Percentiles rank a stretch among this genome's conserved stretches.
Evolutionary conservation across 2,329 filamentous ascomycete species (phyloP).

Genomic region (Plectosphaerella plurivora): DNA sequence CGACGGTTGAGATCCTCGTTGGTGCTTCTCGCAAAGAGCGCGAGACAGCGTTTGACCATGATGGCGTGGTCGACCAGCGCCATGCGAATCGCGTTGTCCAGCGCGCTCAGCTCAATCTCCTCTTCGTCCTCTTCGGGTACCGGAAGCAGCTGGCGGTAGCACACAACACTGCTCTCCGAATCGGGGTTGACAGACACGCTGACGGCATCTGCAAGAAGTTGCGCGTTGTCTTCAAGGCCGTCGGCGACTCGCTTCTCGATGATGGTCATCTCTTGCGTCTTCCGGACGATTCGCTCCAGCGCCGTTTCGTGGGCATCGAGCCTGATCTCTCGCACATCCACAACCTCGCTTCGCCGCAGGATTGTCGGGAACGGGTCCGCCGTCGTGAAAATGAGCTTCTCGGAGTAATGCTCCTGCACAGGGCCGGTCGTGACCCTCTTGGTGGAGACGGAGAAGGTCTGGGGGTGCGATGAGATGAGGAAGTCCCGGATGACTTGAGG

Average conservation of each 20-base stretch:
- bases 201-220: constrained; percentile 69
- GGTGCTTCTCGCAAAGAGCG: constrained; percentile 60
- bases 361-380: constrained; percentile 89
- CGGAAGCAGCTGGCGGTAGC: constrained; percentile 72
- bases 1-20: constrained; percentile 53
- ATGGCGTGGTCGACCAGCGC: constrained; percentile 86
- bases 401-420: constrained; percentile 69
- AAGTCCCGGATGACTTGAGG: constrained; percentile 83
- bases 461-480: constrained; percentile 72
- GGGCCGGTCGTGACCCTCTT: constrained; percentile 65
- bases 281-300: constrained; percentile 82
- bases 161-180: constrained; percentile 72
- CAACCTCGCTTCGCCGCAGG: constrained; percentile 78
- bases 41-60: constrained; percentile 77
- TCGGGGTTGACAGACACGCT: constrained; percentile 69
- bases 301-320: constrained; percentile 80
- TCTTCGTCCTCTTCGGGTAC: constrained; percentile 35
- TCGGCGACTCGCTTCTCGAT: constrained; percentile 72
- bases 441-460: constrained; percentile 71
- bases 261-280: constrained; percentile 77
- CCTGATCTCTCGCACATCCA: constrained; percentile 60
- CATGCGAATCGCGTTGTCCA: constrained; percentile 78
- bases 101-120: constrained; percentile 46
- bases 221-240: constrained; percentile 66
- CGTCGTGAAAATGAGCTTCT: constrained; percentile 81